A percentile compares a stretch with the other conserved stretches of the same genome.
These are phyloP conservation scores for Xylariales sp. DNA, from an alignment of 2,329 filamentous ascomycete genomes.

Conservation along the genomic window DNA sequence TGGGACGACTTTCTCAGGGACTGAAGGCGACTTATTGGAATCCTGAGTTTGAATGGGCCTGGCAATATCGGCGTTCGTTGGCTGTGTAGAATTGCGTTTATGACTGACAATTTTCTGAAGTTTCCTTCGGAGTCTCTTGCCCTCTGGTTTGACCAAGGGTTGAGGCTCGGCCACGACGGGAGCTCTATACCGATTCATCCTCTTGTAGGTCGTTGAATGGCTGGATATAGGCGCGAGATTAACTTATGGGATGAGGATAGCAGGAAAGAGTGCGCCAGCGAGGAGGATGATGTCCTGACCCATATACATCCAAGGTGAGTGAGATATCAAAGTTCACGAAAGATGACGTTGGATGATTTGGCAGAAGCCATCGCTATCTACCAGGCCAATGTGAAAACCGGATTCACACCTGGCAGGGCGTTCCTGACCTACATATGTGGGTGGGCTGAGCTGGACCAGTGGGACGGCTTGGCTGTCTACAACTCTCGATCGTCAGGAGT, in stretches of 20 bases:
- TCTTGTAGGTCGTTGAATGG: no score
- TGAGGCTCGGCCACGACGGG: background rate
- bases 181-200: conserved; percentile 6
- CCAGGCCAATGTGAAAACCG: conserved; percentile 26
- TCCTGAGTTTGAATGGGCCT: background rate
- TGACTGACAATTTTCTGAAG: conserved; percentile 24
- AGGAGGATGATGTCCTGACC: no score
- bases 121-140: conserved; percentile 26
- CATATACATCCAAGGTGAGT: no score
- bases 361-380: conserved; percentile 6
- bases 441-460: background rate
- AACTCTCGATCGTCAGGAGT: background rate
- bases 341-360: conserved; percentile 19
- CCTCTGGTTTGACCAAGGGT: conserved; percentile 17
- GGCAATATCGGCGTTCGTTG: conserved; percentile 13
- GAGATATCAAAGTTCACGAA: no score
- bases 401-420: conserved; percentile 15
- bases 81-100: conserved; percentile 14
- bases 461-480: no score
- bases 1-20: conserved; percentile 11
- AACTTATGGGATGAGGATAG: no score
- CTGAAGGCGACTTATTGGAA: conserved; percentile 6
- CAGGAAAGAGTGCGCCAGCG: no score
- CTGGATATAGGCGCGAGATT: no score
- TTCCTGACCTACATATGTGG: conserved; percentile 16